Conservation (phyloP, 352 stramenopile species). For the Globisporangium polare region DNA sequence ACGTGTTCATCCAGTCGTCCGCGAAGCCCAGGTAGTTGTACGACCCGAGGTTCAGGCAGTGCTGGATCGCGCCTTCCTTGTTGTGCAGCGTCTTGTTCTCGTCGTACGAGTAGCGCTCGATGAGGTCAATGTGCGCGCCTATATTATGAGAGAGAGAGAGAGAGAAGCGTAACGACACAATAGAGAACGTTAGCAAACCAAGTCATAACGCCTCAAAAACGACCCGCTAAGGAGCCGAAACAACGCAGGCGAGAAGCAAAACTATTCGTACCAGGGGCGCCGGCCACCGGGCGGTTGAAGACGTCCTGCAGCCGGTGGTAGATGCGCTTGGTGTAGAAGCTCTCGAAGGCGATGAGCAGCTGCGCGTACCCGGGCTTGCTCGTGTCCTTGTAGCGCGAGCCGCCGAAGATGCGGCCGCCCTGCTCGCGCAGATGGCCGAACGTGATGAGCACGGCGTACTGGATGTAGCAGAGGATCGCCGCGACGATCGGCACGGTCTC, state of each 20-base stretch:
- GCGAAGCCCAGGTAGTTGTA: slow-evolving; percentile 98
- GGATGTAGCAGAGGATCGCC: slow-evolving; percentile 38
- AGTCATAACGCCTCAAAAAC: not conserved
- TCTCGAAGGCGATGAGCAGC: slow-evolving; percentile 91
- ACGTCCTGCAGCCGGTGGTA: slow-evolving; percentile 89
- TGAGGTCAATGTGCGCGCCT: slow-evolving; percentile 77
- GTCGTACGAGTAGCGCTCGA: slow-evolving; percentile 69
- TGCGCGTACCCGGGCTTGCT: slow-evolving; percentile 54
- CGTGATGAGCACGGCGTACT: slow-evolving; percentile 32
- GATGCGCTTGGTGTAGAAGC: slow-evolving; percentile 92
- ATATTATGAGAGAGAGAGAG: not conserved
- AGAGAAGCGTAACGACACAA: not conserved
- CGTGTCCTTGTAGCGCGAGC: slow-evolving; percentile 26
- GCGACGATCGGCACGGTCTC: slow-evolving; percentile 22
- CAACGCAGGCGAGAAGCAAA: not conserved
- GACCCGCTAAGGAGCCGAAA: not conserved
- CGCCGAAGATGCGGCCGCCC: slow-evolving; percentile 23
- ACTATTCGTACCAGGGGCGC: slow-evolving; percentile 23
- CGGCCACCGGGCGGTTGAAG: slow-evolving; percentile 34
- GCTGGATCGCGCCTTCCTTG: slow-evolving; percentile 16
- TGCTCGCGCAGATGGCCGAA: slow-evolving; percentile 37
- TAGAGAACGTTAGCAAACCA: not conserved
- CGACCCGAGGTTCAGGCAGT: slow-evolving; percentile 91
- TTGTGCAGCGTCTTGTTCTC: slow-evolving; percentile 33
- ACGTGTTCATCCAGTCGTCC: slow-evolving; percentile 93